These are phyloP conservation scores for Geotrichum carabidarum DNA, from an alignment of 1,139 yeast species.

Conservation along the genomic window DNA sequence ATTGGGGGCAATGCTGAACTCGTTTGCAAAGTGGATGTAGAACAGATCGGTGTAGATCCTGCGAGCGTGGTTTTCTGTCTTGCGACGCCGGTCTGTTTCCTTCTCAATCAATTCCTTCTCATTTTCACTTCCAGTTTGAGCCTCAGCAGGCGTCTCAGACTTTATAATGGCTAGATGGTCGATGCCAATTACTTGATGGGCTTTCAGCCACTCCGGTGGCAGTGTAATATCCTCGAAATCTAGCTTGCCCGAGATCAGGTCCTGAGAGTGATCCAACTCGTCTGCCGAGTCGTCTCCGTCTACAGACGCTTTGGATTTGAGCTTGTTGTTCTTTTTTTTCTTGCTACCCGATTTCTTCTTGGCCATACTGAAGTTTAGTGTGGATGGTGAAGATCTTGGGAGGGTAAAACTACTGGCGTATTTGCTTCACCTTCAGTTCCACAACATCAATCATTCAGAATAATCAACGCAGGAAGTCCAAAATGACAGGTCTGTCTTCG, in stretches of 20 bases:
- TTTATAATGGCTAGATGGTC: conserved; percentile 6
- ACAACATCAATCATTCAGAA: background rate
- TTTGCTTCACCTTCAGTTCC: background rate
- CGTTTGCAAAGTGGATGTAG: conserved; percentile 15
- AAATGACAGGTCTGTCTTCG: conserved; percentile 45
- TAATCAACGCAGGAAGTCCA: background rate
- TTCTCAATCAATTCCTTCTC: background rate
- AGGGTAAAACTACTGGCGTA: background rate
- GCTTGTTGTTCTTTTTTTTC: conserved; percentile 8
- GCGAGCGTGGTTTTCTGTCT: conserved; percentile 8
- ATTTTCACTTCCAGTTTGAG: background rate
- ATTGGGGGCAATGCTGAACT: background rate
- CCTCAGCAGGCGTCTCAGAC: too few relatives aligned
- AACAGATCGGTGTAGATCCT: conserved; percentile 12
- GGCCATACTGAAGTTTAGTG: conserved; percentile 1
- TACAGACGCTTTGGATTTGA: background rate
- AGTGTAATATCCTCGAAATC: background rate
- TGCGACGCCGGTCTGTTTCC: background rate
- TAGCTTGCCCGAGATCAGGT: background rate
- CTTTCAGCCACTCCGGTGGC: conserved; percentile 3
- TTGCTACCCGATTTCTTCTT: conserved; percentile 13
- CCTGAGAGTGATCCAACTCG: background rate
- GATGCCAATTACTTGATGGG: conserved; percentile 7
- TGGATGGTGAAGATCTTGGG: background rate
- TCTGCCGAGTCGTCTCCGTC: background rate